phyloP scores from a whole-genome alignment of 345 rosid species.

The Citrus australasica region DNA sequence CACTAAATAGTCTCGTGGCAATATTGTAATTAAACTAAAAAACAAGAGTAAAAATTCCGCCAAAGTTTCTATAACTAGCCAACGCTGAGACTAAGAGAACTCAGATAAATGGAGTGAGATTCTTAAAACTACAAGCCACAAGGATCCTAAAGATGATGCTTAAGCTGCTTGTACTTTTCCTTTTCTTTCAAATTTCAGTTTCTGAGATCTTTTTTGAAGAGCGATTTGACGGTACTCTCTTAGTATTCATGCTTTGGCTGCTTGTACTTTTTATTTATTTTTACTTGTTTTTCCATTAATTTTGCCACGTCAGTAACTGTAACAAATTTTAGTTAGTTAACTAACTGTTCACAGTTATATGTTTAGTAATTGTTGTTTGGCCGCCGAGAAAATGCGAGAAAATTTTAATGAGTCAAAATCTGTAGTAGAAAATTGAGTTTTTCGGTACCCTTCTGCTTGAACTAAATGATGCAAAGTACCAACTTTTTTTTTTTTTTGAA shows the following conservation, averaged over 20 bases:
- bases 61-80: neutral
- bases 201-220: constrained; percentile 4
- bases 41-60: neutral
- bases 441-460: neutral
- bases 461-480: neutral
- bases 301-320: neutral
- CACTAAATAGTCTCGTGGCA: neutral
- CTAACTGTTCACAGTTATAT: neutral
- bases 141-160: neutral
- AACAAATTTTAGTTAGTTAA: neutral
- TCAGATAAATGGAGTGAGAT: too few relatives aligned
- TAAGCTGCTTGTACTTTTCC: constrained; percentile 7
- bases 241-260: neutral
- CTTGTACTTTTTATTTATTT: constrained; percentile 1
- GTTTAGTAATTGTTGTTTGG: neutral
- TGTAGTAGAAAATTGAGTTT: neutral
- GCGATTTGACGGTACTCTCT: constrained; percentile 2
- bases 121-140: too few relatives aligned
- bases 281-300: neutral
- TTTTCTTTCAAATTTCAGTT: neutral
- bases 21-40: neutral
- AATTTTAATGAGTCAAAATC: neutral
- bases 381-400: neutral
- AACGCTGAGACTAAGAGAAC: too few relatives aligned
- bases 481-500: neutral